A percentile compares a stretch with the other conserved stretches of the same genome.
Evolutionary conservation across 345 rosid species (phyloP).

Genomic region (Eucalyptus albens): DNA sequence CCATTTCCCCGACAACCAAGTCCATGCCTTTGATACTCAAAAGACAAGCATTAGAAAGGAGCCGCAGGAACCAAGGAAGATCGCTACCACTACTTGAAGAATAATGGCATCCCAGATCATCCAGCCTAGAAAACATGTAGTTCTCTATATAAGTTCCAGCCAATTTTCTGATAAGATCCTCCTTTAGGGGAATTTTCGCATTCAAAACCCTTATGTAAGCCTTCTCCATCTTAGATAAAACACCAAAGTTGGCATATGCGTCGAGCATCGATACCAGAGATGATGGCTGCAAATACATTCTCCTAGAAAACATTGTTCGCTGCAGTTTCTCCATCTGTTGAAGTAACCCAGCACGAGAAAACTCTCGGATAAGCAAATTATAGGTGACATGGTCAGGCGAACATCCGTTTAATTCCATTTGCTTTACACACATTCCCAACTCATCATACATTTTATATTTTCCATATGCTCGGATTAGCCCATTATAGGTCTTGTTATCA

Average conservation of each 20-base stretch:
- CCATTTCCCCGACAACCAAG: constrained; percentile 32
- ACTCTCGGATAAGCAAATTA: constrained; percentile 51
- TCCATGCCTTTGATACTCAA: constrained; percentile 59
- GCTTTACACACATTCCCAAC: constrained; percentile 39
- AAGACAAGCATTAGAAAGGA: constrained; percentile 46
- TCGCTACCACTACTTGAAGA: constrained; percentile 21
- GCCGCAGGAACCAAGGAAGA: constrained; percentile 51
- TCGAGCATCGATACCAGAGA: constrained; percentile 50
- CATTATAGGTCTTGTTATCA: constrained; percentile 31
- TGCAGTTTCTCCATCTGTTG: constrained; percentile 42
- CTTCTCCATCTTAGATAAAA: constrained; percentile 52
- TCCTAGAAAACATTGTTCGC: constrained; percentile 22
- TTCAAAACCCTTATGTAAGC: constrained; percentile 13
- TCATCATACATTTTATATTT: constrained; percentile 49
- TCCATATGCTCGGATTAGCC: constrained; percentile 47
- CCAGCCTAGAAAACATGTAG: constrained; percentile 61
- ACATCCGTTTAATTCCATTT: constrained; percentile 45
- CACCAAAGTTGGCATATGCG: constrained; percentile 44
- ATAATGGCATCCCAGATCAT: constrained; percentile 35
- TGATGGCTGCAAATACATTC: constrained; percentile 35
- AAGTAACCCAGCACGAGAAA: constrained; percentile 48
- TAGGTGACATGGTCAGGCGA: constrained; percentile 42
- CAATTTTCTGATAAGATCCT: constrained; percentile 41
- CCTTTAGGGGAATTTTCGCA: constrained; percentile 20
- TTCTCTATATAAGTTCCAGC: constrained; percentile 46